Evolutionary conservation across 306 rosid genomes (phyloP).

Genomic region (Lathyrus sativus): DNA sequence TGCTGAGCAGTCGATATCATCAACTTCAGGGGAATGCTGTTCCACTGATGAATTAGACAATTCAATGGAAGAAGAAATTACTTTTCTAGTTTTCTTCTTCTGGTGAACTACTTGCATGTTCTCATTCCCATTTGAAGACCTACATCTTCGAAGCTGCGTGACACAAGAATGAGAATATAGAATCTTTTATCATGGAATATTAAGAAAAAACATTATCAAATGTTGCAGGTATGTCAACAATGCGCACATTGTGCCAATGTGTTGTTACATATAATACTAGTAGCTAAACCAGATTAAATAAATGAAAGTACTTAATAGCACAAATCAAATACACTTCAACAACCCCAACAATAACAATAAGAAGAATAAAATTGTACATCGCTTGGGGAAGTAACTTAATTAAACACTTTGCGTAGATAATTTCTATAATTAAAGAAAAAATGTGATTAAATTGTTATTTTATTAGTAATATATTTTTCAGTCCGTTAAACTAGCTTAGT

Average conservation of each 20-base stretch:
- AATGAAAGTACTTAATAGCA: conserved; percentile 2
- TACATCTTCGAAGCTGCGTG: conserved; percentile 54
- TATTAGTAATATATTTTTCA: too few species aligned
- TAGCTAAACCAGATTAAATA: too few species aligned
- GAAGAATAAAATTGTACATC: too few species aligned
- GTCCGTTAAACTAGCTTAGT: too few species aligned
- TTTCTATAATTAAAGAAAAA: not conserved
- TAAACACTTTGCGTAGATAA: not conserved
- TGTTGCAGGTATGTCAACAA: conserved; percentile 10
- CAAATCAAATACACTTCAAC: not conserved
- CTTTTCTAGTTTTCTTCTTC: conserved; percentile 18
- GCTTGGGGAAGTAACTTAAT: too few species aligned
- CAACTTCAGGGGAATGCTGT: conserved; percentile 28
- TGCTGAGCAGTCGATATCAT: conserved; percentile 32
- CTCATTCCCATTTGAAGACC: conserved; percentile 38
- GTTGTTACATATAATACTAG: conserved; percentile 23
- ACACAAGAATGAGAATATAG: conserved; percentile 45
- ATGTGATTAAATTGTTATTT: too few species aligned
- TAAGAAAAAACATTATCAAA: not conserved
- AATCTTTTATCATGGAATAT: conserved; percentile 23
- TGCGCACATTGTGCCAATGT: conserved; percentile 25
- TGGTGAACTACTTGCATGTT: conserved; percentile 21
- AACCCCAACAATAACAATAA: not conserved
- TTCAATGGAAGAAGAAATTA: conserved; percentile 28
- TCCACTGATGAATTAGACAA: conserved; percentile 45